Evolutionary conservation across 2,329 filamentous ascomycete species (phyloP).

Genomic region (Diplodia corticola): DNA sequence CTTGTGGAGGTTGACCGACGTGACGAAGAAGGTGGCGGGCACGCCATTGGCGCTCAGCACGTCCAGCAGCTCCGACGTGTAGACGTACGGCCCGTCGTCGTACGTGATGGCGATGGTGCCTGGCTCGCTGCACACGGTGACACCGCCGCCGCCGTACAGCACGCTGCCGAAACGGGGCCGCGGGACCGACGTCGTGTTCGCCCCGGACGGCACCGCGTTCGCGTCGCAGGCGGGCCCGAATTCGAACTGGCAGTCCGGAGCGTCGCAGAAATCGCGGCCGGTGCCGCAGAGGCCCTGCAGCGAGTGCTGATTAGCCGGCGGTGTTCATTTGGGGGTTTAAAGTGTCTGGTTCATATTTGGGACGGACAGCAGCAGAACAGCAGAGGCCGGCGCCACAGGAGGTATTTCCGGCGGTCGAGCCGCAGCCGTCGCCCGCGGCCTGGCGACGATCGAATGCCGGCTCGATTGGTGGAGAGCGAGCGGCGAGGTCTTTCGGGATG

Average conservation of each 20-base stretch:
- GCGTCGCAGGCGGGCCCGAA: constrained; percentile 12
- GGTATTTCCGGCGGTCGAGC: constrained; percentile 2
- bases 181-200: constrained; percentile 55
- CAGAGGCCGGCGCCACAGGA: constrained; percentile 3
- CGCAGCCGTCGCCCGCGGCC: constrained; percentile 8
- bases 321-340: neutral
- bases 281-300: constrained; percentile 48
- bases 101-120: constrained; percentile 66
- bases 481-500: neutral
- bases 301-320: neutral
- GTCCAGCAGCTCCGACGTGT: constrained; percentile 63
- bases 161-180: constrained; percentile 58
- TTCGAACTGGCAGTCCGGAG: constrained; percentile 55
- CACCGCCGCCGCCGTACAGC: constrained; percentile 57
- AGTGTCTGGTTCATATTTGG: neutral
- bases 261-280: constrained; percentile 57
- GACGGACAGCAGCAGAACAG: constrained; percentile 8
- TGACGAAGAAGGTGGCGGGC: constrained; percentile 69
- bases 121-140: constrained; percentile 55
- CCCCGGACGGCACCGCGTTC: constrained; percentile 55
- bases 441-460: neutral
- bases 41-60: constrained; percentile 60
- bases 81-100: constrained; percentile 65
- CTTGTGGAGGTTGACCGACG: constrained; percentile 58
- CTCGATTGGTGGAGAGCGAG: constrained; percentile 7